These are phyloP conservation scores for Blastobotrys parvus DNA, from an alignment of 805 yeast species.

Conservation along the genomic window DNA sequence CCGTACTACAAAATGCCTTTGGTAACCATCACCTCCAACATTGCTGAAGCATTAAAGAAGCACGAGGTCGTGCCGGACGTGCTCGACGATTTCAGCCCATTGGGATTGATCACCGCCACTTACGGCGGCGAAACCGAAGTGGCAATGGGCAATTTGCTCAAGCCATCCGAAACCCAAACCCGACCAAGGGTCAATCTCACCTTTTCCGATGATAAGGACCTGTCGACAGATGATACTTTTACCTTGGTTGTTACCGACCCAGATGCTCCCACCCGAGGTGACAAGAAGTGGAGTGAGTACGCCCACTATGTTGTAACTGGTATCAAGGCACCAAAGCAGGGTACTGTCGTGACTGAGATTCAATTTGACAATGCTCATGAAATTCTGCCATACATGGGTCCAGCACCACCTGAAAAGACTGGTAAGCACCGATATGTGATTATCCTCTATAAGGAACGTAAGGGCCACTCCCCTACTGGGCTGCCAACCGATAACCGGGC, in stretches of 20 bases:
- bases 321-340: slow-evolving; percentile 24
- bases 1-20: slow-evolving; percentile 19
- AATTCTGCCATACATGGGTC: slow-evolving; percentile 53
- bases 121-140: slow-evolving; percentile 54
- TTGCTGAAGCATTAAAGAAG: slow-evolving; percentile 33
- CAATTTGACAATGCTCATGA: slow-evolving; percentile 16
- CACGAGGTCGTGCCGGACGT: slow-evolving; percentile 39
- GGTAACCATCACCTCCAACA: slow-evolving; percentile 25
- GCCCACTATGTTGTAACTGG: slow-evolving; percentile 59
- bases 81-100: slow-evolving; percentile 23
- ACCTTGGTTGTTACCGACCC: slow-evolving; percentile 84
- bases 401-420: slow-evolving; percentile 84
- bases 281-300: slow-evolving; percentile 82
- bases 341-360: slow-evolving; percentile 14
- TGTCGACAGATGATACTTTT: slow-evolving; percentile 44
- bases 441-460: slow-evolving; percentile 53
- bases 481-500: slow-evolving; percentile 36
- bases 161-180: slow-evolving; percentile 57
- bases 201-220: slow-evolving; percentile 38
- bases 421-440: slow-evolving; percentile 85
- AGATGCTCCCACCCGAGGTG: slow-evolving; percentile 81
- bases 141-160: slow-evolving; percentile 68
- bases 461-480: slow-evolving; percentile 24
- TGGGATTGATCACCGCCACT: slow-evolving; percentile 47
- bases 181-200: slow-evolving; percentile 62